A percentile compares a stretch with the other conserved stretches of the same genome.
Evolutionary conservation across 768 basidiomycete genomes (phyloP).

Genomic region (Austroboletus eburneus): DNA sequence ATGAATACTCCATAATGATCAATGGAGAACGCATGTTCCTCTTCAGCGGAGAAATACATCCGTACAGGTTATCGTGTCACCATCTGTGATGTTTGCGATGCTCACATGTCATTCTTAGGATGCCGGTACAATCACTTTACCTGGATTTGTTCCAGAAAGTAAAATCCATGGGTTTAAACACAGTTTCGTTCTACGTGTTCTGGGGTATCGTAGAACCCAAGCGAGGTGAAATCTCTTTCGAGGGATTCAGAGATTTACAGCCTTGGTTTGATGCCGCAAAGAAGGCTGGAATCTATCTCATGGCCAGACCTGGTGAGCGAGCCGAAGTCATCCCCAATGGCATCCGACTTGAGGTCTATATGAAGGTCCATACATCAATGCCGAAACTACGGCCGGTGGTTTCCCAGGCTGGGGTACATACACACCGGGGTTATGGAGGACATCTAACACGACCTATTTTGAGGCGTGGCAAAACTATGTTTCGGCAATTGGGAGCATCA

Average conservation of each 20-base stretch:
- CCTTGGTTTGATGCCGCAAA: slow-evolving; percentile 29
- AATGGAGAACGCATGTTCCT: slow-evolving; percentile 54
- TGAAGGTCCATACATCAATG: slow-evolving; percentile 27
- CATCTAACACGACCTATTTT: slow-evolving; percentile 44
- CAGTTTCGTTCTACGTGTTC: slow-evolving; percentile 54
- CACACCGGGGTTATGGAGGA: slow-evolving; percentile 45
- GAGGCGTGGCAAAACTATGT: slow-evolving; percentile 56
- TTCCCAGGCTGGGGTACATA: slow-evolving; percentile 60
- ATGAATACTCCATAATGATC: slow-evolving; percentile 54
- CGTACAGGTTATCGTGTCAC: slow-evolving; percentile 39
- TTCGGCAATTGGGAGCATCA: slow-evolving; percentile 44
- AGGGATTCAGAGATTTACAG: slow-evolving; percentile 39
- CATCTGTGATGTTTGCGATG: background rate
- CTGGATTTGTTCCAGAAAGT: slow-evolving; percentile 60
- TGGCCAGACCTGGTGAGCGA: slow-evolving; percentile 24
- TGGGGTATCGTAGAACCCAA: slow-evolving; percentile 47
- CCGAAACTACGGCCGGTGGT: slow-evolving; percentile 35
- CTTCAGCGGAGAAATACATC: slow-evolving; percentile 59
- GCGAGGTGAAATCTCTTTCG: slow-evolving; percentile 48
- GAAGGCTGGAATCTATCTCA: slow-evolving; percentile 24
- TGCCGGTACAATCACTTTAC: slow-evolving; percentile 35
- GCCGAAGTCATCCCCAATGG: background rate
- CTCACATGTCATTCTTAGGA: slow-evolving; percentile 7
- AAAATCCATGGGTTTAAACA: slow-evolving; percentile 38
- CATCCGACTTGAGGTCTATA: background rate